phyloP scores from a whole-genome alignment of 2,329 filamentous ascomycete genomes.

The Biscogniauxia sp. region DNA sequence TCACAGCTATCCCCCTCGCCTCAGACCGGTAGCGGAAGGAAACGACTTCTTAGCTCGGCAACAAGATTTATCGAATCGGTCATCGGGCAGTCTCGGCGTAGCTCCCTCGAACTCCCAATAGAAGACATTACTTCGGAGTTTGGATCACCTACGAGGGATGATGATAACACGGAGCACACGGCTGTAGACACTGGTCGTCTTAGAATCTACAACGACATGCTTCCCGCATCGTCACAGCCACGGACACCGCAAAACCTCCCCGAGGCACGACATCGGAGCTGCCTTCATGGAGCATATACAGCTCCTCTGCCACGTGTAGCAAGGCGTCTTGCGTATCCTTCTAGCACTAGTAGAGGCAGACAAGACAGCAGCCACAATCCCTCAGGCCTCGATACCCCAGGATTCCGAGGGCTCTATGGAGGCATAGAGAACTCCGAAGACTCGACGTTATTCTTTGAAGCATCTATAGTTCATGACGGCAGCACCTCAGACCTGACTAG shows the following conservation, averaged over 20 bases:
- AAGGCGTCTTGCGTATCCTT: constrained; percentile 12
- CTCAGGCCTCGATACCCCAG: constrained; percentile 39
- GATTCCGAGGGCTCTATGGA: constrained; percentile 46
- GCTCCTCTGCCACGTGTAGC: constrained; percentile 33
- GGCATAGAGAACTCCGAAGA: constrained; percentile 49
- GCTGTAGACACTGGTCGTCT: constrained; percentile 25
- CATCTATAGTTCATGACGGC: constrained; percentile 12
- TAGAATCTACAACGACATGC: constrained; percentile 46
- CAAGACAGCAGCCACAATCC: constrained; percentile 34
- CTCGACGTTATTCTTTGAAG: constrained; percentile 34
- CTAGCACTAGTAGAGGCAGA: constrained; percentile 4
- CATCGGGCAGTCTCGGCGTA: constrained; percentile 18
- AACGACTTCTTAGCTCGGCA: constrained; percentile 27
- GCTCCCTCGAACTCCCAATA: constrained; percentile 17
- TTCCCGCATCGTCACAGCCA: constrained; percentile 45
- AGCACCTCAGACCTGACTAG: constrained; percentile 1
- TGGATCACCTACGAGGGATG: constrained; percentile 13
- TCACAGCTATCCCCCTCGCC: neutral
- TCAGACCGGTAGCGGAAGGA: constrained; percentile 19
- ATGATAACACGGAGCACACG: constrained; percentile 14
- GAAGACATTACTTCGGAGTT: constrained; percentile 7
- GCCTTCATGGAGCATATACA: constrained; percentile 42
- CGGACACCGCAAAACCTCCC: constrained; percentile 50
- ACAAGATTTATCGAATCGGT: constrained; percentile 27
- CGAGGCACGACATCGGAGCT: constrained; percentile 46